Conservation (phyloP, 495 filamentous ascomycete genomes). For the Xeromyces bisporus region DNA sequence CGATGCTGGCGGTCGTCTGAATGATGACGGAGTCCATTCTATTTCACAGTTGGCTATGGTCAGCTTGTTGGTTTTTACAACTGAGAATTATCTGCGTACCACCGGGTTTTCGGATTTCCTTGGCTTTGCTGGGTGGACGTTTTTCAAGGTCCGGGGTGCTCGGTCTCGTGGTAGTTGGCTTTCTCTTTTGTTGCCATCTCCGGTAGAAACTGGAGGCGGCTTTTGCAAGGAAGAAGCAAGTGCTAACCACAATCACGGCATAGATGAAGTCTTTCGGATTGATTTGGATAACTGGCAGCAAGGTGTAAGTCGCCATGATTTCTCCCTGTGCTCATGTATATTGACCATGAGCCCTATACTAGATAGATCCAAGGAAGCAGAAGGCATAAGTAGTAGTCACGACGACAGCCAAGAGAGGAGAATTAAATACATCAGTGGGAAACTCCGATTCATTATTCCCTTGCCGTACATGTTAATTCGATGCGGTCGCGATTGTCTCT, state of each 20-base stretch:
- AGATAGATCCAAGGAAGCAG: too few relatives aligned
- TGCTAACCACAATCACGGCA: conserved; percentile 10
- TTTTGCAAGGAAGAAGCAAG: conserved; percentile 6
- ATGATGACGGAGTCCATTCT: conserved; percentile 57
- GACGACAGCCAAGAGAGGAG: too few relatives aligned
- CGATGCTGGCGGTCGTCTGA: conserved; percentile 46
- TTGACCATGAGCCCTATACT: too few relatives aligned
- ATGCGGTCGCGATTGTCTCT: conserved; percentile 10
- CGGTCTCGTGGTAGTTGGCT: conserved; percentile 5
- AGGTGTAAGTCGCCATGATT: too few relatives aligned
- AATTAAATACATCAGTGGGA: too few relatives aligned
- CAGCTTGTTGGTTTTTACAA: not conserved
- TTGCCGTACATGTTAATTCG: conserved; percentile 17
- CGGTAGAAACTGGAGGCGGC: not conserved
- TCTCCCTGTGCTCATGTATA: too few relatives aligned
- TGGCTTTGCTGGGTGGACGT: conserved; percentile 4
- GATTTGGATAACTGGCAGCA: conserved; percentile 2
- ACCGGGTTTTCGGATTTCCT: conserved; percentile 14
- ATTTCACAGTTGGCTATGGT: not conserved
- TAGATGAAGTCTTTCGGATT: conserved; percentile 9
- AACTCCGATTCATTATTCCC: not conserved
- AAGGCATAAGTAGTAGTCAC: too few relatives aligned
- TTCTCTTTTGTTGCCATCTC: conserved; percentile 4
- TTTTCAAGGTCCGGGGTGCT: conserved; percentile 16
- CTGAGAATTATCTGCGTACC: conserved; percentile 9